Conservation (phyloP, 257 asterid genomes). For the Solanum tarapatanum region DNA sequence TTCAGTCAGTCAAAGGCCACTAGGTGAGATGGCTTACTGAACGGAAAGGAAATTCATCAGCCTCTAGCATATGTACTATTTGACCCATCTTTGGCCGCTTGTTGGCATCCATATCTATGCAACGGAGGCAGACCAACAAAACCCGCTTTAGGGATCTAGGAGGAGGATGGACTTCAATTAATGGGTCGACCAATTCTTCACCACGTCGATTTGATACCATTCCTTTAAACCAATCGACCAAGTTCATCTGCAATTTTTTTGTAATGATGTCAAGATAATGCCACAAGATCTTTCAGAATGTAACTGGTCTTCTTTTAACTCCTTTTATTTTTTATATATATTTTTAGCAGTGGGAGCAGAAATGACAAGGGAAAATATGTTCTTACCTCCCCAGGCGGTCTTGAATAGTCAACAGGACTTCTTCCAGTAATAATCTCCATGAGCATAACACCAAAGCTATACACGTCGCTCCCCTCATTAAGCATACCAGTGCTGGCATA, state of each 20-base stretch:
- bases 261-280: not conserved
- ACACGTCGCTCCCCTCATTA: constrained; percentile 84
- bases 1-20: not conserved
- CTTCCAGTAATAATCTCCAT: constrained; percentile 90
- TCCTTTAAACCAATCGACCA: constrained; percentile 96
- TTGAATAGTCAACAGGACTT: constrained; percentile 87
- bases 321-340: not conserved
- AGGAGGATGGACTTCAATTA: constrained; percentile 56
- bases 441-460: constrained; percentile 90
- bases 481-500: constrained; percentile 99
- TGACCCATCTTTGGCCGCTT: constrained; percentile 99
- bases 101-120: constrained; percentile 74
- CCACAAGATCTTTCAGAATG: not conserved
- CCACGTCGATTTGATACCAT: constrained; percentile 77
- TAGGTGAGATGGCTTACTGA: constrained; percentile 27
- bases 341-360: not conserved
- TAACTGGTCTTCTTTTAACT: not conserved
- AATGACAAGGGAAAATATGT: not conserved
- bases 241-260: constrained; percentile 63
- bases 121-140: constrained; percentile 75
- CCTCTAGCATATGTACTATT: constrained; percentile 95
- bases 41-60: constrained; percentile 79
- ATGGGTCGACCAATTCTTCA: constrained; percentile 78
- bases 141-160: constrained; percentile 74
- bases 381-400: constrained; percentile 85